Evolutionary conservation across 2,329 filamentous ascomycete genomes (phyloP), one percentile per base, ranked within the genome.

Genomic region (Aureobasidium musti): DNA sequence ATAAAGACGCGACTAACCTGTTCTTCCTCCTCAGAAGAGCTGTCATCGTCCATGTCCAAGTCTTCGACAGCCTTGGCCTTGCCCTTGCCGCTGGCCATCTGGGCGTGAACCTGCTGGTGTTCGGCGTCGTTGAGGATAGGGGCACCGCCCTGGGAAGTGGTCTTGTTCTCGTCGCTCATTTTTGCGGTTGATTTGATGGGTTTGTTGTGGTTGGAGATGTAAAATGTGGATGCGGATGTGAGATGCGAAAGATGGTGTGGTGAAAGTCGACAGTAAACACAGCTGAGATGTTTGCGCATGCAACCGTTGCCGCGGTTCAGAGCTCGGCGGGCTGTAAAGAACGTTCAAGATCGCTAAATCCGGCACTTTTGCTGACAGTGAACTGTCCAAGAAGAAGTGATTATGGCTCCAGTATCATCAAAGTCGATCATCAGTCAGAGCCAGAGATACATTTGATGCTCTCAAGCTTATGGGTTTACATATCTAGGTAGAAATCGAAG

Each of bases 81-180:
- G 82, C 92, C 92, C 84, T 97, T 97, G 80, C 91, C 91, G 78
- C 83, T 81, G 74, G 49, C 45, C 45, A 81, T 76, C 69, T 78
- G 75, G 69, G 82, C 77, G 49, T 72, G 73, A 23, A 41, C 33
- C n/a, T 63, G 43, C 59, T 63, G 59, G 45, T 63, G 69, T 71
- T 74, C 73, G 67, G 67, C 70, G 49, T 64, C 61, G 57, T 63
- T 67, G 67, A 72, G 63, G 41, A 59, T 70, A 61, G 71, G 28
- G 33, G 60, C 60, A 28, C 47, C 49, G 60, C 67, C 47, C 72
- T 67, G 59, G 69, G 67, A 67, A 50, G 69, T 57, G 68, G 67
- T 59, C 54, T 73, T 71, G 60, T 70, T 70, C 28, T 71, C 68
- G 69, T 72, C 71, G 65, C 68, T 70, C 72, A 73, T 74, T 23